phyloP scores from a whole-genome alignment of 305 asterid genomes.

The Salvia sclarea region DNA sequence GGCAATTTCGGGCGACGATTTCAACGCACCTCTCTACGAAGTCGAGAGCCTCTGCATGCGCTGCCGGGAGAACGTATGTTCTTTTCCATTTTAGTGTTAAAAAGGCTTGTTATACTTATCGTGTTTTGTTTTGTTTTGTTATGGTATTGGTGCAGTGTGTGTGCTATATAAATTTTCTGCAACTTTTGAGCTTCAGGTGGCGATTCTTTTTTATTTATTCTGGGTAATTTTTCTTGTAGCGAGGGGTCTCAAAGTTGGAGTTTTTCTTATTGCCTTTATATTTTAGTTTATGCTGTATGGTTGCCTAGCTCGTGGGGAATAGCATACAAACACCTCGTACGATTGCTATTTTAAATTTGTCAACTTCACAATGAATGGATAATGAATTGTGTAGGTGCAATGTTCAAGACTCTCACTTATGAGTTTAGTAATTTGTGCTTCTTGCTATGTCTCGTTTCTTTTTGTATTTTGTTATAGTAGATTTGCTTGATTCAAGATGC shows the following conservation, averaged over 20 bases:
- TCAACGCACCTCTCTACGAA: constrained; percentile 63
- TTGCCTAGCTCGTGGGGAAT: background rate
- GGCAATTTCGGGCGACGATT: constrained; percentile 58
- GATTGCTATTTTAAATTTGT: background rate
- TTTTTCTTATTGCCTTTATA: background rate
- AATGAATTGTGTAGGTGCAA: background rate
- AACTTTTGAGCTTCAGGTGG: background rate
- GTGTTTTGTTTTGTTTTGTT: too few species aligned
- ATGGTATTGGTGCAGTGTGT: too few species aligned
- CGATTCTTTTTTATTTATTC: background rate
- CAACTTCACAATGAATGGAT: background rate
- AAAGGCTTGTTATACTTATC: too few species aligned
- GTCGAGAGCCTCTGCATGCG: constrained; percentile 96
- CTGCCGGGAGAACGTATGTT: constrained; percentile 69
- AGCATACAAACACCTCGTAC: background rate
- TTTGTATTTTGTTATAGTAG: too few species aligned
- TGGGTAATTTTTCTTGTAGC: background rate
- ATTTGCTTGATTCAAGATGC: background rate
- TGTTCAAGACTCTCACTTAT: too few species aligned
- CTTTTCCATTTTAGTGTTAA: background rate
- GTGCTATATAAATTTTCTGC: too few species aligned
- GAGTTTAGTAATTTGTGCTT: background rate
- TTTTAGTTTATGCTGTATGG: background rate
- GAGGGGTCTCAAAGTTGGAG: background rate
- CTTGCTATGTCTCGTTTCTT: too few species aligned